These are phyloP conservation scores for Chalciporus sphaerocephalus DNA, from an alignment of 768 basidiomycete genomes.

Conservation along the genomic window DNA sequence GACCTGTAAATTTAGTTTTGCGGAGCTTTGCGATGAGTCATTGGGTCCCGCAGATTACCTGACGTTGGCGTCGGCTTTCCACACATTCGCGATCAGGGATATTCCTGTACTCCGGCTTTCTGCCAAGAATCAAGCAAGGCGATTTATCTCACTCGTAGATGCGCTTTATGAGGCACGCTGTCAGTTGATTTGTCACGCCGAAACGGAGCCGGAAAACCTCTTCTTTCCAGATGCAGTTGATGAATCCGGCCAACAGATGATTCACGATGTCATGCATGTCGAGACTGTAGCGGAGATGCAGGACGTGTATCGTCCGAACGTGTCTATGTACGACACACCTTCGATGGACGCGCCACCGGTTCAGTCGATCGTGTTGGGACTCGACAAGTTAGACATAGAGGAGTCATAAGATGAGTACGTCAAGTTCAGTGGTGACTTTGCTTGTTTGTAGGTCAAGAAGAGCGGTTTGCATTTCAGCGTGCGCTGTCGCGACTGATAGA, in stretches of 20 bases:
- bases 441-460: neutral
- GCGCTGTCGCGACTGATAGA: neutral
- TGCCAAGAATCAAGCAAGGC: constrained; percentile 54
- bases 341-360: constrained; percentile 29
- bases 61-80: no score
- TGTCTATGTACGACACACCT: constrained; percentile 46
- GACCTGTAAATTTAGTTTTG: constrained; percentile 45
- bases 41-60: no score
- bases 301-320: constrained; percentile 51
- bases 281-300: constrained; percentile 50
- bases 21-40: constrained; percentile 42
- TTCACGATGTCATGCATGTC: constrained; percentile 31
- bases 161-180: constrained; percentile 43
- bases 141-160: constrained; percentile 55
- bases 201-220: constrained; percentile 37
- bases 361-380: constrained; percentile 28
- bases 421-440: neutral
- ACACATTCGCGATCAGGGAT: constrained; percentile 44
- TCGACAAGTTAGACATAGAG: constrained; percentile 47
- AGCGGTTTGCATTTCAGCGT: neutral
- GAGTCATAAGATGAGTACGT: constrained; percentile 3
- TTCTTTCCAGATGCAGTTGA: constrained; percentile 42
- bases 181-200: constrained; percentile 37
- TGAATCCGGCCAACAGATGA: no score
- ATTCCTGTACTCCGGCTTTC: constrained; percentile 24